Evolutionary conservation across 495 filamentous ascomycete species (phyloP), one percentile per base, ranked within the genome.

Genomic region (Tuber melanosporum): DNA sequence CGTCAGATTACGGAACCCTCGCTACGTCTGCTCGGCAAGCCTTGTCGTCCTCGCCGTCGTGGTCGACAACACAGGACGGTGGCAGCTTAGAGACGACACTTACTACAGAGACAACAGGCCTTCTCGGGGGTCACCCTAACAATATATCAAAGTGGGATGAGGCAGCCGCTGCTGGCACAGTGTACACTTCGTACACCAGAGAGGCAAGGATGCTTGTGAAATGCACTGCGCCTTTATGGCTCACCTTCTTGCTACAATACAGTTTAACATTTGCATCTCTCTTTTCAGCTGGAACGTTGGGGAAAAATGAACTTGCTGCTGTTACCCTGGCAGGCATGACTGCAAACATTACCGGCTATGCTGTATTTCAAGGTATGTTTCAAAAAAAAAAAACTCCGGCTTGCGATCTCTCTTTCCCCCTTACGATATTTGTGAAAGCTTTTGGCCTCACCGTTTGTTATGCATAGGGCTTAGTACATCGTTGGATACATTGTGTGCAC

Each of bases 151-250:
- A 92, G 85, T 97, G 93, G 93, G 91, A 93, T 74, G 90, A 91
- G 52, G 92, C 93, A 2, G 92, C 94, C 17, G 86, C 88, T 0
- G 87, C 89, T 5, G 92, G 92, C 12, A 85, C 87, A 76, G 92
- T 96, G 77, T 89, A 92, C 72, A 97, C 94, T 4, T 93, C 93
- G 0, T 96, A 93, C 92, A 89, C 90, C 80, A 88, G 92, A 76
- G 94, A 97, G 85, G 88, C 90, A 1, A 90, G 91, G 83, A 91
- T 92, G 0, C 85, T 94, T 32, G 74, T 76, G 2, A 86, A 85
- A 80, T 91, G 91, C 79, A 87, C 90, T 0, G 85, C 84, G 5
- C 87, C 90, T 0, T 83, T 93, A 15, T 88, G 91, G 72, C 77
- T 91, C n/a, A 92, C 91, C 0, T 93, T 92, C 81, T 52, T 92